Conservation (phyloP, 1,284 basidiomycete genomes). For the Rhodotorula sp. region DNA sequence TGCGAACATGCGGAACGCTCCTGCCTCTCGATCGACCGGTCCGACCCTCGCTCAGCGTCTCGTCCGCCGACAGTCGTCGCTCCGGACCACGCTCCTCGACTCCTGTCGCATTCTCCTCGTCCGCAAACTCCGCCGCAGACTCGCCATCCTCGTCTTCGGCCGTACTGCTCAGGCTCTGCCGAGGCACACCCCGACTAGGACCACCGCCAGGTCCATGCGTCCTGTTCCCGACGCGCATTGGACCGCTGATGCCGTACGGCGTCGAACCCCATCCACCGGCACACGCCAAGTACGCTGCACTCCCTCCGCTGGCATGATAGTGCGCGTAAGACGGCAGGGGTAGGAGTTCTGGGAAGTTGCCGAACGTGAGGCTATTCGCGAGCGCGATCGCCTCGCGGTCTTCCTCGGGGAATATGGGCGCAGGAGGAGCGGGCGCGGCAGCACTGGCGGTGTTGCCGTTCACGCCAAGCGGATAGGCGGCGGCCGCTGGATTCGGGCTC, state of each 20-base stretch:
- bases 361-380: slow-evolving; percentile 35
- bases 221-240: slow-evolving; percentile 8
- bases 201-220: slow-evolving; percentile 1
- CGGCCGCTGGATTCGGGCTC: neutral
- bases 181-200: neutral
- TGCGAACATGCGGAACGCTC: slow-evolving; percentile 36
- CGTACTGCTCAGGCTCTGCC: neutral
- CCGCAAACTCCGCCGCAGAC: neutral
- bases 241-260: slow-evolving; percentile 22
- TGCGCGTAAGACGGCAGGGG: slow-evolving; percentile 21
- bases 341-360: slow-evolving; percentile 33
- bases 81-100: neutral
- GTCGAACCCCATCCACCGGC: slow-evolving; percentile 20
- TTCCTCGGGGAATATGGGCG: slow-evolving; percentile 37
- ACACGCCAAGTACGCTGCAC: slow-evolving; percentile 25
- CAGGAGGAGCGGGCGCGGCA: slow-evolving; percentile 2
- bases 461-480: neutral
- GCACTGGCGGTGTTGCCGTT: too few relatives aligned
- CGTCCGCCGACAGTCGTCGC: neutral
- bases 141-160: slow-evolving; percentile 4
- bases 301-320: slow-evolving; percentile 26
- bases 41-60: neutral
- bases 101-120: neutral
- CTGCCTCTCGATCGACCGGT: slow-evolving; percentile 21
- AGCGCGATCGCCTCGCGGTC: slow-evolving; percentile 33